Evolutionary conservation across 768 basidiomycete species (phyloP), one percentile per base, ranked within the genome.

Genomic region (Suillus subaureus): DNA sequence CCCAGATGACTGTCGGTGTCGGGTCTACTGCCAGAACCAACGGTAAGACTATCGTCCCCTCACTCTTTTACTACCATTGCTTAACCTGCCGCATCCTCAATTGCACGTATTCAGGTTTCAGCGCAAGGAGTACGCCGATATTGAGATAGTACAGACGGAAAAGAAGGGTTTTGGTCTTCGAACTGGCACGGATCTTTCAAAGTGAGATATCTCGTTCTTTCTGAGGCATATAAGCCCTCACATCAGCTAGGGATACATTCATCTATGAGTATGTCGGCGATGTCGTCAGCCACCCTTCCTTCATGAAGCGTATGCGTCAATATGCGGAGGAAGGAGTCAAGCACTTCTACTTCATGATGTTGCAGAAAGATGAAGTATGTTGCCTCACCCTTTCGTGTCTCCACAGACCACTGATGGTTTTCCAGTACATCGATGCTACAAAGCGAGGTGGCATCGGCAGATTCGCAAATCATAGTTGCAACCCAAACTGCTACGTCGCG

Each of bases 321-420:
- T 99, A 99, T 74, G 96, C 88, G 2, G 87, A 89, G 51, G 94
- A 97, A 75, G 97, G 97, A 21, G 95, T 98, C 69, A 84, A 87
- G 61, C 97, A 99, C 77, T 99, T 99, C 71, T 99, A 99, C 80
- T 99, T 99, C 76, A 99, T 99, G 97, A 96, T 97, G 92, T 78
- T 99, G 65, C 97, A 99, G 79, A 95, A 93, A 74, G 96, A 97
- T 70, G 96, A 99, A 86, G 96, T 95, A 70, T 63, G 87, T 77
- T 16, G 21, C 40, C 47, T n/a, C 31, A 9, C 54, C 26, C 2
- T 65, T 43, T 11, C 37, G 52, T 37, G n/a, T 57, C 51, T 60
- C 49, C 21, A 21, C 8, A 65, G 8, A 26, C 49, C 57, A 6
- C 37, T 52, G 58, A 64, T 39, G 28, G 12, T 4, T 37, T 39